Conservation (phyloP, 371 early-diverging fungal genomes). For the Circinella umbellata region DNA sequence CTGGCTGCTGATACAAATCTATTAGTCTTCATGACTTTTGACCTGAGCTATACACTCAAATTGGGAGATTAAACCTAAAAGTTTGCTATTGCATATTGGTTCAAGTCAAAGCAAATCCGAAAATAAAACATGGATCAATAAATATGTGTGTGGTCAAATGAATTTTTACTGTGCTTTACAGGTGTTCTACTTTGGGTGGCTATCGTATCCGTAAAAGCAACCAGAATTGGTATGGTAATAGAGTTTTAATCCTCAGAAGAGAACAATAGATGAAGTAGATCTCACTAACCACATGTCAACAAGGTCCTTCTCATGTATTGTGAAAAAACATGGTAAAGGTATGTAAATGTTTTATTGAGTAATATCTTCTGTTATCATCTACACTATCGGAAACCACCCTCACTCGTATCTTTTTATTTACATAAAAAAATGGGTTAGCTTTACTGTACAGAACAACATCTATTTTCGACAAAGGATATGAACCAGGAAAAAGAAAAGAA, state of each 20-base stretch:
- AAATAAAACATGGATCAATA: neutral
- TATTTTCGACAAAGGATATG: neutral
- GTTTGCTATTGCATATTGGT: neutral
- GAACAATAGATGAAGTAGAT: neutral
- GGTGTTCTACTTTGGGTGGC: slow-evolving; percentile 1
- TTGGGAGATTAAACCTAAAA: too few species aligned
- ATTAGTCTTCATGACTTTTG: neutral
- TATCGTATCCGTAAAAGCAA: slow-evolving; percentile 4
- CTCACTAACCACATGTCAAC: slow-evolving; percentile 2
- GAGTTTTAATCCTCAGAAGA: neutral
- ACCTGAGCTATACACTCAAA: neutral
- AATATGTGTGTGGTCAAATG: slow-evolving; percentile 1
- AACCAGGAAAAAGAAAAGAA: slow-evolving; percentile 2
- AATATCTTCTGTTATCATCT: neutral
- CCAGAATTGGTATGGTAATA: neutral
- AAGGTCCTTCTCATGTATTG: neutral
- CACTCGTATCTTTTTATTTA: neutral
- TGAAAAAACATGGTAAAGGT: neutral
- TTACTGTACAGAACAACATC: neutral
- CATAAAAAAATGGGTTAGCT: neutral
- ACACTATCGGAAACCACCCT: neutral
- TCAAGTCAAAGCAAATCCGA: slow-evolving; percentile 2
- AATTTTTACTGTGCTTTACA: slow-evolving; percentile 2
- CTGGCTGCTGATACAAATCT: slow-evolving; percentile 4
- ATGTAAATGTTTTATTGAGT: slow-evolving; percentile 4